A percentile compares a stretch with the other conserved stretches of the same genome.
Evolutionary conservation across 306 rosid genomes (phyloP).

Genomic region (Echinosophora koreensis): DNA sequence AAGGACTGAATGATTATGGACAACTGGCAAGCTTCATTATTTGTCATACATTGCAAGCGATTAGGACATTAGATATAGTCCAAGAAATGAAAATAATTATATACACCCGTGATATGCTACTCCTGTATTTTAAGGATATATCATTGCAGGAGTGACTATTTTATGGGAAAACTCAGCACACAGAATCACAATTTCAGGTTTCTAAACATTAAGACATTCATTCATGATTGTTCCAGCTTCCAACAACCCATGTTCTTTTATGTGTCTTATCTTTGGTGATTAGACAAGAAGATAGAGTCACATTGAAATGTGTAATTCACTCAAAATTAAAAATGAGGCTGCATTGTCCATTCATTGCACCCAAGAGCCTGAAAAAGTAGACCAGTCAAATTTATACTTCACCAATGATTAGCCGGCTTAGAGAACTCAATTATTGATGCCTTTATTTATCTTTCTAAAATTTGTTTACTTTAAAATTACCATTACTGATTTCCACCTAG

Average conservation of each 20-base stretch:
- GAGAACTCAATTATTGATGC: conserved; percentile 51
- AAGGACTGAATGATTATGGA: background rate
- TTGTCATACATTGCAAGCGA: conserved; percentile 43
- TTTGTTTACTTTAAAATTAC: conserved; percentile 34
- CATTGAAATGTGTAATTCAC: conserved; percentile 43
- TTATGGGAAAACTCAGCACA: conserved; percentile 28
- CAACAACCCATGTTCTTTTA: conserved; percentile 34
- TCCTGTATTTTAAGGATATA: conserved; percentile 20
- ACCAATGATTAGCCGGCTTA: conserved; percentile 51
- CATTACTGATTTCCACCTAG: conserved; percentile 19
- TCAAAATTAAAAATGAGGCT: conserved; percentile 42
- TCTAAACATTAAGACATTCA: conserved; percentile 26
- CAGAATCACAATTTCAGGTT: conserved; percentile 36
- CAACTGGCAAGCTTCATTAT: conserved; percentile 31
- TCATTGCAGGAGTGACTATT: conserved; percentile 28
- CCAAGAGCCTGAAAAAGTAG: conserved; percentile 7
- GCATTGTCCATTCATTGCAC: conserved; percentile 46
- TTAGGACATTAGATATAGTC: conserved; percentile 10
- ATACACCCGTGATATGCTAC: conserved; percentile 45
- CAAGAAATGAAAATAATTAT: background rate
- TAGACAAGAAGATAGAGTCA: conserved; percentile 41
- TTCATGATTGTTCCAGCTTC: conserved; percentile 39
- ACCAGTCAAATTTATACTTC: conserved; percentile 45
- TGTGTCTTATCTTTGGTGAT: conserved; percentile 10
- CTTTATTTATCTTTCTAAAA: background rate